These are phyloP conservation scores for Rhodomyrtus tomentosa DNA, from an alignment of 345 rosid species.

Conservation along the genomic window DNA sequence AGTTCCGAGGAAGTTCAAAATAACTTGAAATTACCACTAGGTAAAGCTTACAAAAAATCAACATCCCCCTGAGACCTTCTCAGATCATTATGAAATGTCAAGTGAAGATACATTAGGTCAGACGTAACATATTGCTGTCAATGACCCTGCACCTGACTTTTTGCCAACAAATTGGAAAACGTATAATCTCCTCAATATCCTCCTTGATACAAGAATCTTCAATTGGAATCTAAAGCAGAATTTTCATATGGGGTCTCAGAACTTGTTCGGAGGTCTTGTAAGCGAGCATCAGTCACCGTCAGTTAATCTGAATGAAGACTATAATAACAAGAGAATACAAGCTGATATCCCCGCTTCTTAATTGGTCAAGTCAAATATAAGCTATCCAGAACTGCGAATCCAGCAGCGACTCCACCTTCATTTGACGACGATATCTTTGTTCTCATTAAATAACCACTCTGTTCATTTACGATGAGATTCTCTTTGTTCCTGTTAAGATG, in stretches of 20 bases:
- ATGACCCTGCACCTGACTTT: not conserved
- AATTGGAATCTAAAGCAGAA: not conserved
- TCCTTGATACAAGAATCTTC: not conserved
- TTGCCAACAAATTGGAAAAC: not conserved
- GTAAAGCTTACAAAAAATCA: not conserved
- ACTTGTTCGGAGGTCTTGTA: not conserved
- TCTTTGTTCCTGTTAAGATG: constrained; percentile 57
- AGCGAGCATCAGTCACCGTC: not conserved
- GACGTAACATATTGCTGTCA: not conserved
- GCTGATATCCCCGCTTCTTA: not conserved
- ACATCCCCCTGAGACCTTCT: not conserved
- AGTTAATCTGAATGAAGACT: not conserved
- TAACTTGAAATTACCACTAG: not conserved
- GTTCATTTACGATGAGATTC: constrained; percentile 58
- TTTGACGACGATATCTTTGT: constrained; percentile 78
- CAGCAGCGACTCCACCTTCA: constrained; percentile 98
- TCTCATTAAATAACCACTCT: constrained; percentile 80
- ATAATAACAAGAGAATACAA: not conserved
- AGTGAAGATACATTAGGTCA: not conserved
- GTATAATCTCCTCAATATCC: not conserved
- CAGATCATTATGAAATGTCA: not conserved
- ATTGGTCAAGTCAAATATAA: constrained; percentile 51
- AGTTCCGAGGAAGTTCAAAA: not conserved
- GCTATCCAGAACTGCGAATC: constrained; percentile 90
- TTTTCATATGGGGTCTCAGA: not conserved